phyloP scores from a whole-genome alignment of 139 green algal species.

The Volvox reticuliferus region DNA sequence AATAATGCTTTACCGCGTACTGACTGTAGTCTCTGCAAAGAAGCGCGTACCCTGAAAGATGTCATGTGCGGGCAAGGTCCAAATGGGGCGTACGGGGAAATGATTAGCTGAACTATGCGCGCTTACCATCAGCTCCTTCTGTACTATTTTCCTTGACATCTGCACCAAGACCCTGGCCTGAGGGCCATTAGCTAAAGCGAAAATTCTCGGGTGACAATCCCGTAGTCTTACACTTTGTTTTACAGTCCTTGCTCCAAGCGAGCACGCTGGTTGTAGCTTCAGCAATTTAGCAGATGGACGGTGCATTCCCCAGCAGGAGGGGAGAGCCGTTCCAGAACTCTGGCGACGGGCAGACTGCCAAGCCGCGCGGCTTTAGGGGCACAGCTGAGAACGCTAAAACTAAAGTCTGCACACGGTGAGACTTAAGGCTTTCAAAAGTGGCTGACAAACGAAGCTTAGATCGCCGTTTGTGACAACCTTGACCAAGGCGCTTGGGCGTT shows the following conservation, averaged over 20 bases:
- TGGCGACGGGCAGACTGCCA: not conserved
- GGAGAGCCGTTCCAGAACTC: constrained; percentile 25
- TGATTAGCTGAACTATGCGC: no score
- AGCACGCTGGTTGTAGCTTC: not conserved
- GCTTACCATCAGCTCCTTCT: no score
- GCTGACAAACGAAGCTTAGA: not conserved
- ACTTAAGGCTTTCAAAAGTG: not conserved
- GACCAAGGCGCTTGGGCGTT: not conserved
- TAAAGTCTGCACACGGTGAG: constrained; percentile 87
- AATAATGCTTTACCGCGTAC: no score
- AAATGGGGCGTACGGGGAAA: no score
- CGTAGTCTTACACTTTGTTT: not conserved
- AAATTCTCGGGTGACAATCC: not conserved
- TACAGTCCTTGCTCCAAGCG: not conserved
- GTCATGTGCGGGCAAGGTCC: no score
- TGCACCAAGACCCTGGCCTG: no score
- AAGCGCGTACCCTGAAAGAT: no score
- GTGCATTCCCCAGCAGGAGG: constrained; percentile 32
- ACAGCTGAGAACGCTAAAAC: constrained; percentile 91
- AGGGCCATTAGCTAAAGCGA: not conserved
- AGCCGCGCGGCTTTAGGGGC: constrained; percentile 78
- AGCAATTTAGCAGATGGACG: constrained; percentile 41
- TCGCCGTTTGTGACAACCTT: constrained; percentile 14
- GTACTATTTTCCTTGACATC: no score
- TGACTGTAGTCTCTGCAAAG: no score